Percentiles rank a stretch among this genome's conserved stretches.
phyloP scores from a whole-genome alignment of 805 yeast genomes.

The Starmera dryadoides region DNA sequence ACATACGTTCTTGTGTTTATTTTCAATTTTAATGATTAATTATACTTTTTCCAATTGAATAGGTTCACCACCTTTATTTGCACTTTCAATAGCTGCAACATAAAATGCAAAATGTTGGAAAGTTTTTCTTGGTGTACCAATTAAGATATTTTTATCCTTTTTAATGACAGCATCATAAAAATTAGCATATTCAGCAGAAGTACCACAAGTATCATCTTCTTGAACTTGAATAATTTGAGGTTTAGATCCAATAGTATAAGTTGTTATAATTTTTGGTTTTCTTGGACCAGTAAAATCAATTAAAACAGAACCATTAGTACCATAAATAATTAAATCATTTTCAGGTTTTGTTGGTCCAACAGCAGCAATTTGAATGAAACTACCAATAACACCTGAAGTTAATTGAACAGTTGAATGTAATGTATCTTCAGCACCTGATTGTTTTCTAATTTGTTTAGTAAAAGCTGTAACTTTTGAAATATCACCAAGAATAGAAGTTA shows the following conservation, averaged over 20 bases:
- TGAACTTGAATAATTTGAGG: constrained; percentile 23
- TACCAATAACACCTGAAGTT: constrained; percentile 63
- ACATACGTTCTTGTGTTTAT: too few relatives aligned
- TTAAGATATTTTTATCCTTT: constrained; percentile 46
- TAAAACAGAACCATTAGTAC: constrained; percentile 63
- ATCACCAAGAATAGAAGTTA: constrained; percentile 71
- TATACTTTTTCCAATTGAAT: constrained; percentile 30
- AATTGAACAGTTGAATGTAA: constrained; percentile 58
- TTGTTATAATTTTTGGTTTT: constrained; percentile 25
- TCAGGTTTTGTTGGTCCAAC: constrained; percentile 71
- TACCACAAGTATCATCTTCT: constrained; percentile 42
- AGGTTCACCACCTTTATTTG: constrained; percentile 38
- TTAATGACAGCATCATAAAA: constrained; percentile 47
- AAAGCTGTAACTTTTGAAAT: constrained; percentile 62
- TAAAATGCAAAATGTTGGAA: constrained; percentile 87
- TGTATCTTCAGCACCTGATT: constrained; percentile 73
- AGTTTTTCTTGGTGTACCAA: constrained; percentile 58
- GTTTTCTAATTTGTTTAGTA: constrained; percentile 64
- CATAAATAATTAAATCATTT: constrained; percentile 58
- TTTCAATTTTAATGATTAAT: too few relatives aligned
- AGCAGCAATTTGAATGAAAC: constrained; percentile 79
- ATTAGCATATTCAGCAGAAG: constrained; percentile 46
- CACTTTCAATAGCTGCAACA: constrained; percentile 71
- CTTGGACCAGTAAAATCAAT: constrained; percentile 46
- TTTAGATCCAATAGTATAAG: constrained; percentile 11